Evolutionary conservation across 805 yeast genomes (phyloP).

Genomic region (Suhomyces prunicola): DNA sequence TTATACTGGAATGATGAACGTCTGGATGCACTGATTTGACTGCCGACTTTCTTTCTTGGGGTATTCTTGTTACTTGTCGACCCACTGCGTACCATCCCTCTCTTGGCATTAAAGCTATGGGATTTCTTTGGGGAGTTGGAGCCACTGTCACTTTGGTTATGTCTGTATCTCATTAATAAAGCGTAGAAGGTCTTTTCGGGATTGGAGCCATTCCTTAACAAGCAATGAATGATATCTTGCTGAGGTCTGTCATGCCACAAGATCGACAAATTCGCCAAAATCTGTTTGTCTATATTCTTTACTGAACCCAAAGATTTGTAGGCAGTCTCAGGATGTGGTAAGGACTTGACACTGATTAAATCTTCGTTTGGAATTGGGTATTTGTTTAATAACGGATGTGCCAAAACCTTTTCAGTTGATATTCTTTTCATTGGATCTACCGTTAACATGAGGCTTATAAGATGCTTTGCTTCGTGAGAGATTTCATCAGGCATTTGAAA

Average conservation of each 20-base stretch:
- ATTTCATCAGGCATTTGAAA: conserved; percentile 69
- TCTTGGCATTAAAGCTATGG: conserved; percentile 13
- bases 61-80: conserved; percentile 19
- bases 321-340: conserved; percentile 57
- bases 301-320: conserved; percentile 46
- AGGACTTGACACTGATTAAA: conserved; percentile 41
- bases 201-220: conserved; percentile 37
- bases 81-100: conserved; percentile 15
- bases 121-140: conserved; percentile 11
- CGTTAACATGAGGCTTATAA: conserved; percentile 61
- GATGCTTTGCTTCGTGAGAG: conserved; percentile 62
- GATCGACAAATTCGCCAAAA: conserved; percentile 52
- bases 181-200: conserved; percentile 48
- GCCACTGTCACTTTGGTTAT: conserved; percentile 28
- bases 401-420: conserved; percentile 60
- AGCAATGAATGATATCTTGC: conserved; percentile 35
- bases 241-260: conserved; percentile 55
- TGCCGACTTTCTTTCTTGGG: conserved; percentile 23
- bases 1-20: conserved; percentile 44
- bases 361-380: conserved; percentile 49
- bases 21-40: conserved; percentile 37
- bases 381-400: conserved; percentile 53
- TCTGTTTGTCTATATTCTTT: conserved; percentile 50
- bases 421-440: conserved; percentile 72
- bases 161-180: conserved; percentile 42